Evolutionary conservation across 306 rosid genomes (phyloP).

Genomic region (Acacia melanoxylon): DNA sequence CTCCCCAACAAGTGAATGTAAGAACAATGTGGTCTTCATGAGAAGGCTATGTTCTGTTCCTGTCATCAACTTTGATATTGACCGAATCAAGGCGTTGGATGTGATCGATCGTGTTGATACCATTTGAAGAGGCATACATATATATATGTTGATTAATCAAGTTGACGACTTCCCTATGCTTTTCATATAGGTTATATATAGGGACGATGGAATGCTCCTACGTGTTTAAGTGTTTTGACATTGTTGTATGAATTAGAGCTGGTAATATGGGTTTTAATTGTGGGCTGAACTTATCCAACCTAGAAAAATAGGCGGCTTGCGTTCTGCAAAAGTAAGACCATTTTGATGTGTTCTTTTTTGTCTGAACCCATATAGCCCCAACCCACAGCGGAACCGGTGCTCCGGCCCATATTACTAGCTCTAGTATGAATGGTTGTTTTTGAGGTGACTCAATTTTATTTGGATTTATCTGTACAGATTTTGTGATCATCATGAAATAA

Average conservation of each 20-base stretch:
- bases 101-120: constrained; percentile 82
- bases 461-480: constrained; percentile 46
- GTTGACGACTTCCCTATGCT: no score
- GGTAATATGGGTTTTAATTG: no score
- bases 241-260: constrained; percentile 7
- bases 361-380: no score
- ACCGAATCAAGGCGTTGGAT: constrained; percentile 77
- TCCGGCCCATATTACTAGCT: no score
- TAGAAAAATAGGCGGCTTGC: no score
- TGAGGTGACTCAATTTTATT: constrained; percentile 30
- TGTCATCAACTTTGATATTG: constrained; percentile 72
- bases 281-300: no score
- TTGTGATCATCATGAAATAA: constrained; percentile 39
- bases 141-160: no score
- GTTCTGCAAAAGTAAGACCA: no score
- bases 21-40: constrained; percentile 49
- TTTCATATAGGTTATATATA: no score
- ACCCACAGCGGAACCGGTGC: no score
- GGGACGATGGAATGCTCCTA: not conserved
- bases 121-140: constrained; percentile 42
- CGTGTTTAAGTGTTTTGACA: constrained; percentile 31
- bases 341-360: no score
- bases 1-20: constrained; percentile 63
- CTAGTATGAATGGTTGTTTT: constrained; percentile 9
- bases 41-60: constrained; percentile 72